Percentiles rank a stretch among this genome's conserved stretches.
phyloP scores from a whole-genome alignment of 2,329 filamentous ascomycete species.

The Penicillium paneum region DNA sequence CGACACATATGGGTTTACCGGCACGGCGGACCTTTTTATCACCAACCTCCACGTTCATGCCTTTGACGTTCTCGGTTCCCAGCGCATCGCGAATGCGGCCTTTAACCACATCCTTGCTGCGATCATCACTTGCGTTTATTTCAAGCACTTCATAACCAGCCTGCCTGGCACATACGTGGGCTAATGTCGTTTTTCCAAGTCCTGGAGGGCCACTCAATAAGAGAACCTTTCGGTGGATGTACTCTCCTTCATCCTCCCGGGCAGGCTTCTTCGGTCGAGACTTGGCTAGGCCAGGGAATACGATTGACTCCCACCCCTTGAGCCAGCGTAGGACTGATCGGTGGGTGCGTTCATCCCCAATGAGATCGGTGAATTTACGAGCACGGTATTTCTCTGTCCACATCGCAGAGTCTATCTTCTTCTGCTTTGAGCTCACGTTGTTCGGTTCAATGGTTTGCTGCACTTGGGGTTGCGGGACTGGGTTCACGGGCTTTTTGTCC shows the following conservation, averaged over 20 bases:
- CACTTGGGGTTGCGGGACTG: conserved; percentile 19
- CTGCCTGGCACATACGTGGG: conserved; percentile 91
- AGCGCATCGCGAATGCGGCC: conserved; percentile 87
- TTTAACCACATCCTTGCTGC: conserved; percentile 84
- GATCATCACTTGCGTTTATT: conserved; percentile 96
- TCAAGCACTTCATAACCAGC: conserved; percentile 96
- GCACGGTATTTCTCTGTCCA: conserved; percentile 99
- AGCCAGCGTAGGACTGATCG: conserved; percentile 87
- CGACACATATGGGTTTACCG: conserved; percentile 83
- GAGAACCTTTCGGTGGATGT: conserved; percentile 79
- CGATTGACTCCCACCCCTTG: conserved; percentile 87
- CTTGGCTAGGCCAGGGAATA: conserved; percentile 75
- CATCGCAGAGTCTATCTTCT: conserved; percentile 47
- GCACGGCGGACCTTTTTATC: conserved; percentile 60
- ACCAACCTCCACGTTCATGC: conserved; percentile 49
- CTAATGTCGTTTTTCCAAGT: conserved; percentile 90
- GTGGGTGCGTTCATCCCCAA: conserved; percentile 92
- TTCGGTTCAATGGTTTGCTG: conserved; percentile 35
- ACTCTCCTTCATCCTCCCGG: conserved; percentile 60
- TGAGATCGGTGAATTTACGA: conserved; percentile 83
- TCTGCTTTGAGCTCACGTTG: conserved; percentile 20
- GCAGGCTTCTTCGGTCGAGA: conserved; percentile 53
- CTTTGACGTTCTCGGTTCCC: conserved; percentile 89
- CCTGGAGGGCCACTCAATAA: conserved; percentile 89
- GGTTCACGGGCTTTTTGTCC: conserved; percentile 42